Conservation (phyloP, 306 rosid genomes). For the Pyrus bretschneideri region DNA sequence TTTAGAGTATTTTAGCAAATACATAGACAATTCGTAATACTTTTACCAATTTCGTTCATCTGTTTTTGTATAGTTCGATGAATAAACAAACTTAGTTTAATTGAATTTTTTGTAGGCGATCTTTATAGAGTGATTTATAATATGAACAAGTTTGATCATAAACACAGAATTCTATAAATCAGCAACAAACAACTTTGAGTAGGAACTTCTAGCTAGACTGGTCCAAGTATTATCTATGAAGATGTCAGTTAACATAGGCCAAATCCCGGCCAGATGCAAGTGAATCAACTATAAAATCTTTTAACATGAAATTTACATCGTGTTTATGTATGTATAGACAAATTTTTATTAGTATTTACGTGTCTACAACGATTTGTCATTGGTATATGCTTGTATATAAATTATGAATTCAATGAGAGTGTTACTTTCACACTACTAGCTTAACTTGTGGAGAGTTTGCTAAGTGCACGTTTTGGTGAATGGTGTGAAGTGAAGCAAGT, state of each 20-base stretch:
- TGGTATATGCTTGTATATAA: background rate
- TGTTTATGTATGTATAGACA: background rate
- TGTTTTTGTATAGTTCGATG: too few relatives aligned
- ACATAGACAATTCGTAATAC: too few relatives aligned
- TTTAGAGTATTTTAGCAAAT: too few relatives aligned
- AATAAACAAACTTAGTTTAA: too few relatives aligned
- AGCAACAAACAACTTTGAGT: too few relatives aligned
- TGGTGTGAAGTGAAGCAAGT: constrained; percentile 43
- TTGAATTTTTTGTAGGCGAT: too few relatives aligned
- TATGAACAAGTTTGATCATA: too few relatives aligned
- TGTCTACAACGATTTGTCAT: background rate
- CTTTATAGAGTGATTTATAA: too few relatives aligned
- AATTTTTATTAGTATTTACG: background rate
- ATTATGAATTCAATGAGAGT: background rate
- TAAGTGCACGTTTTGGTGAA: constrained; percentile 64
- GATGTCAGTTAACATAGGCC: background rate
- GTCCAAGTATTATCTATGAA: background rate
- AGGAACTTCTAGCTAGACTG: background rate
- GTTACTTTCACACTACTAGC: background rate
- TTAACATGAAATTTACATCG: too few relatives aligned
- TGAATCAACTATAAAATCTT: too few relatives aligned
- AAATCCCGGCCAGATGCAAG: background rate
- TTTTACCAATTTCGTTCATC: too few relatives aligned
- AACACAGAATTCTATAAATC: too few relatives aligned
- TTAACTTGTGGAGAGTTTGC: constrained; percentile 39